Percentiles rank a stretch among this genome's conserved stretches.
phyloP scores from a whole-genome alignment of 1,284 basidiomycete genomes.

The Malassezia furfur region DNA sequence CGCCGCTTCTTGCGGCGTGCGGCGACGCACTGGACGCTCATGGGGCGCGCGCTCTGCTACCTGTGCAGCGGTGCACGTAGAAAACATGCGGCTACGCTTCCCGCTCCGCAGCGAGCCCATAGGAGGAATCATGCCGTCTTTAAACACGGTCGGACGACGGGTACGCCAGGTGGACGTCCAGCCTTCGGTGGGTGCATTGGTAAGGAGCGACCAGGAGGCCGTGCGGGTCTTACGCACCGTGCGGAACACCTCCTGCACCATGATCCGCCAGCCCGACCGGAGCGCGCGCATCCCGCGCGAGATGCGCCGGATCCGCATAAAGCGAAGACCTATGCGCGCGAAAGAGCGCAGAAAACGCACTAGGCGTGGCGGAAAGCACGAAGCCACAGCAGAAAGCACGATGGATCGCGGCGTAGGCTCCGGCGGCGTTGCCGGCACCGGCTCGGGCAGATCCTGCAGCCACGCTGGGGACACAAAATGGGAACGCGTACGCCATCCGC shows the following conservation, averaged over 20 bases:
- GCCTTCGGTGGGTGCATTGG: neutral
- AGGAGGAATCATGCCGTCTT: neutral
- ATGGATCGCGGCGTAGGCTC: neutral
- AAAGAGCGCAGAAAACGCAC: neutral
- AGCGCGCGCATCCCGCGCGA: neutral
- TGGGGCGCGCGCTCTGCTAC: neutral
- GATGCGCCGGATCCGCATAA: neutral
- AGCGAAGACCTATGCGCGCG: neutral
- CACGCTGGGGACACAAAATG: neutral
- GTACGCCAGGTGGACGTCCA: slow-evolving; percentile 13
- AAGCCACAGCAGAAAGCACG: neutral
- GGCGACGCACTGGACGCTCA: slow-evolving; percentile 7
- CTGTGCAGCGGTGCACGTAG: neutral
- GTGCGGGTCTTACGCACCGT: slow-evolving; percentile 7
- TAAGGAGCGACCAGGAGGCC: slow-evolving; percentile 10
- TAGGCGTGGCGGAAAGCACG: neutral
- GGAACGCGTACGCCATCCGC: slow-evolving; percentile 10
- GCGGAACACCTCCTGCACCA: slow-evolving; percentile 5
- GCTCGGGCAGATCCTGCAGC: neutral
- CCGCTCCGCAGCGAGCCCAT: neutral
- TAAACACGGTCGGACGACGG: neutral
- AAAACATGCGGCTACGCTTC: neutral
- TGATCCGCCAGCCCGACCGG: neutral
- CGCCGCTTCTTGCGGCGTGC: neutral
- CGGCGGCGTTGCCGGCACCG: neutral